Evolutionary conservation across 1,284 basidiomycete genomes (phyloP).

Genomic region (Papiliotrema terrestris): DNA sequence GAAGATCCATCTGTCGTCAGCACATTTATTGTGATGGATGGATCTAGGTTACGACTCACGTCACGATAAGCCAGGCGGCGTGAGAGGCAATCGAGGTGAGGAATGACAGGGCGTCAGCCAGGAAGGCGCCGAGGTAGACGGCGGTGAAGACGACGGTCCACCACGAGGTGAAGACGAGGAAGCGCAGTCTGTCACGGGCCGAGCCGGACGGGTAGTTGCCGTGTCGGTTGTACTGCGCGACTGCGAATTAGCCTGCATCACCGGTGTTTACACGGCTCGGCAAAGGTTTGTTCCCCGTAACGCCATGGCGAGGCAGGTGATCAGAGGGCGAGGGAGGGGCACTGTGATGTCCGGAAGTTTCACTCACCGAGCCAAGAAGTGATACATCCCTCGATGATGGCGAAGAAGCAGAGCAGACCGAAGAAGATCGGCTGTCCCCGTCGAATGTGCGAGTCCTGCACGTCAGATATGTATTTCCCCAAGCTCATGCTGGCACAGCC

Average conservation of each 20-base stretch:
- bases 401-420: conserved; percentile 39
- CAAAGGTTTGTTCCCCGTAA: too few species aligned
- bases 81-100: conserved; percentile 44
- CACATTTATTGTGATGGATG: too few species aligned
- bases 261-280: too few species aligned
- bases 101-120: conserved; percentile 28
- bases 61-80: conserved; percentile 41
- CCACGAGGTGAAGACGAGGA: conserved; percentile 49
- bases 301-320: too few species aligned
- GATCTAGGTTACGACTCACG: conserved; percentile 36
- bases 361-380: conserved; percentile 38
- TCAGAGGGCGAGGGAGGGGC: too few species aligned
- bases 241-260: conserved; percentile 5
- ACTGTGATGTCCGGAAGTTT: too few species aligned
- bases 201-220: conserved; percentile 35
- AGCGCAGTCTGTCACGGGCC: conserved; percentile 42
- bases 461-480: too few species aligned
- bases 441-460: conserved; percentile 29
- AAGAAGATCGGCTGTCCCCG: conserved; percentile 45
- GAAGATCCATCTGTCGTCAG: conserved; percentile 42
- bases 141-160: conserved; percentile 48
- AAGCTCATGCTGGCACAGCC: too few species aligned
- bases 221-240: conserved; percentile 32
- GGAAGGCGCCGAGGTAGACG: conserved; percentile 44
- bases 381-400: conserved; percentile 43